phyloP scores from a whole-genome alignment of 2,329 filamentous ascomycete species.

The Colletotrichum sp. region DNA sequence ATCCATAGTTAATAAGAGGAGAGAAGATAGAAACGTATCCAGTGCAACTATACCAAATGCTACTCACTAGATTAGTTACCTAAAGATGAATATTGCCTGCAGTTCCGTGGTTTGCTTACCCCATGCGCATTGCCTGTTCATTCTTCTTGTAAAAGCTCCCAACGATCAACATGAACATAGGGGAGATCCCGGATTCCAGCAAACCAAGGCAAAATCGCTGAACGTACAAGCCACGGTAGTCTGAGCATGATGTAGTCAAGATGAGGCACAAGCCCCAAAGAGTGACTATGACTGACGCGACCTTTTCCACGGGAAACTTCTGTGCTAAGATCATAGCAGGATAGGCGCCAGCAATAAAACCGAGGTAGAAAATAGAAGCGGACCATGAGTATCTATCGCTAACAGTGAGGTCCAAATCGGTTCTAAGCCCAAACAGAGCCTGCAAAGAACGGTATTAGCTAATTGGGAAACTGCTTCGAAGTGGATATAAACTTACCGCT shows the following conservation, averaged over 20 bases:
- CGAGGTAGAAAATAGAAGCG: conserved; percentile 37
- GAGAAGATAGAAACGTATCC: conserved; percentile 39
- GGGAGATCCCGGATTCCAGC: conserved; percentile 37
- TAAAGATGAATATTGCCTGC: not conserved
- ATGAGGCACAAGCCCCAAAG: conserved; percentile 35
- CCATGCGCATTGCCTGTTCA: conserved; percentile 37
- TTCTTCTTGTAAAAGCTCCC: conserved; percentile 42
- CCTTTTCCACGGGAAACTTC: conserved; percentile 29
- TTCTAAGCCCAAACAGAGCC: conserved; percentile 31
- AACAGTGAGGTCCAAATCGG: conserved; percentile 28
- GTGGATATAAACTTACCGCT: conserved; percentile 37
- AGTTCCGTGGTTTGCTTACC: not conserved
- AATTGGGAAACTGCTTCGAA: conserved; percentile 40
- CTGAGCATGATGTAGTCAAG: conserved; percentile 33
- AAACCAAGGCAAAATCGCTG: conserved; percentile 42
- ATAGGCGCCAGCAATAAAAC: conserved; percentile 35
- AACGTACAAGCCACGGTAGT: conserved; percentile 34
- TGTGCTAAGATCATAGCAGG: conserved; percentile 34
- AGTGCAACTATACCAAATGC: conserved; percentile 42
- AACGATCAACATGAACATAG: conserved; percentile 41
- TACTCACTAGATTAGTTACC: conserved; percentile 11
- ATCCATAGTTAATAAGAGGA: conserved; percentile 37
- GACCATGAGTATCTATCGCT: conserved; percentile 34
- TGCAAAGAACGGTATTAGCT: conserved; percentile 33
- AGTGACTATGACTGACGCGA: conserved; percentile 31